Evolutionary conservation across 2,329 filamentous ascomycete species (phyloP), one percentile per base, ranked within the genome.

Genomic region (Venturia aucupariae): DNA sequence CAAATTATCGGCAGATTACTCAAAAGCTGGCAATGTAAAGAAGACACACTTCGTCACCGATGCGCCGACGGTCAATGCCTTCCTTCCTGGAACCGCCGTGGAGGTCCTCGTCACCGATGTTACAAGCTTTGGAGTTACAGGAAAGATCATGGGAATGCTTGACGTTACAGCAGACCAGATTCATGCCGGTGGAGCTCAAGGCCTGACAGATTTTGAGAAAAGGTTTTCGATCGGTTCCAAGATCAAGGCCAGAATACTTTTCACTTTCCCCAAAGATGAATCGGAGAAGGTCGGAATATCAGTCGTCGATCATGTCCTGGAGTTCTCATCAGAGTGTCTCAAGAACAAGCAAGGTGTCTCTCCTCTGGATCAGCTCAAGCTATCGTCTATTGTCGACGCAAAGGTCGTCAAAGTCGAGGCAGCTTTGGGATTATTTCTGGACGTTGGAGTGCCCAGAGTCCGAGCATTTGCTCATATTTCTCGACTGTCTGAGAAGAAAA

Each of bases 401-500:
- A 91, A 85, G 44, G 86, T 99, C 8, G 83, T 86, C 63, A 89
- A 89, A 68, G 90, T 97, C 2, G 89, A 95, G 68, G 80, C 86
- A 5, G 86, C 87, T 3, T 84, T 93, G 66, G 95, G 94, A 63
- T 80, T 97, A 2, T 96, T 95, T 71, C 81, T 92, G 19, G 84
- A 90, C 68, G 77, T 93, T 32, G 87, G 86, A 2, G 77, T 88
- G 6, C 79, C 83, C 48, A 84, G 86, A 38, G 80, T 93, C 2
- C 80, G 84, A n/a, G 90, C 90, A 11, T 99, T 97, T 71, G 92
- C 95, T 27, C 94, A 99, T 75, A 95, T 99, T 68, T 99, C 94
- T 0, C 86, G 90, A 68, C 84, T 99, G 67, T 89, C 93, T 66
- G 93, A 99, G 73, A 88, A 88, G 69, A 96, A 94, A 74, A 84